These are phyloP conservation scores for Suhomyces yuchorum DNA, from an alignment of 1,139 yeast genomes.

Conservation along the genomic window DNA sequence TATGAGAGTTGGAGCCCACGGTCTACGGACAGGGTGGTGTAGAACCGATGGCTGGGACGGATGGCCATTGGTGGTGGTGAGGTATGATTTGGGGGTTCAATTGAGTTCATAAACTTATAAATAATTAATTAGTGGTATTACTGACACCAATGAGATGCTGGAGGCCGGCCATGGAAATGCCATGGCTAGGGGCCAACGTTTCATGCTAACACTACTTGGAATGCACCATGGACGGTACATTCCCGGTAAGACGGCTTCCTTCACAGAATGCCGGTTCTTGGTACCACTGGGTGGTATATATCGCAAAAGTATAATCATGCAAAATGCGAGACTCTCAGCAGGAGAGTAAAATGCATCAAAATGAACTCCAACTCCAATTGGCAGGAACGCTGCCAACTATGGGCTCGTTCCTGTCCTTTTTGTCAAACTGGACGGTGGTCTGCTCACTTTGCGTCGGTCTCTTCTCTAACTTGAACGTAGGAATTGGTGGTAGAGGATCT, in stretches of 20 bases:
- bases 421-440: conserved; percentile 10
- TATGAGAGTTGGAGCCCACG: background rate
- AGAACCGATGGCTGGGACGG: too few relatives aligned
- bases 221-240: background rate
- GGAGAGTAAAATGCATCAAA: conserved; percentile 27
- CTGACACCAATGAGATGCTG: background rate
- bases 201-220: background rate
- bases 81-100: too few relatives aligned
- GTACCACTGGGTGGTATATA: too few relatives aligned
- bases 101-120: background rate
- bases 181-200: too few relatives aligned
- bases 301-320: background rate
- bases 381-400: conserved; percentile 64
- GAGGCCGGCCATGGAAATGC: background rate
- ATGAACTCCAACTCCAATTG: conserved; percentile 81
- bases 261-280: too few relatives aligned
- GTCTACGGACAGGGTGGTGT: too few relatives aligned
- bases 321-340: background rate
- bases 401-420: conserved; percentile 26
- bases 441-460: conserved; percentile 5
- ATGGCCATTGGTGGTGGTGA: background rate
- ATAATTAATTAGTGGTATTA: background rate
- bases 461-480: conserved; percentile 7
- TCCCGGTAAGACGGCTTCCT: too few relatives aligned
- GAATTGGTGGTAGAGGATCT: conserved; percentile 1